Base-by-base conservation (phyloP, 345 rosid genomes). In the Eutrema heterophyllum region DNA sequence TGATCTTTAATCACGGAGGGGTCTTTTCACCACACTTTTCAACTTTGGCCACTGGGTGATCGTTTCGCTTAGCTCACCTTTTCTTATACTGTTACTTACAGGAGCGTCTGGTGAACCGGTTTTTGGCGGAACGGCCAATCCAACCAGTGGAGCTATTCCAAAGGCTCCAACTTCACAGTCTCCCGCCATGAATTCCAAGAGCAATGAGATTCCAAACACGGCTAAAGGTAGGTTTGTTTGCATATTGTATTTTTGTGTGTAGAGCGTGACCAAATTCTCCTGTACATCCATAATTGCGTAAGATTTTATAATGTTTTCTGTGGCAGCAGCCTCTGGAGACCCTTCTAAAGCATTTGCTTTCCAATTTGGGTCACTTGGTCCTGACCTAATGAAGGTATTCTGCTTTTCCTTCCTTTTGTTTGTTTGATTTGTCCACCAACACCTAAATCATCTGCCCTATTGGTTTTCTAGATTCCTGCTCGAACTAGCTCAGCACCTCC, bases 401-500 rank as follows among this genome's bases (percentile, higher is more conserved):
- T 90, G 76, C 51, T 55, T 14, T 48, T 43, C 24, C 14, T 29
- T 67, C 32, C 33, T 50, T 60, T 29, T 58, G 5, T 64, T 38
- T 69, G 18, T 55, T 63, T 72, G 39, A 7, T 56, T 51, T 44
- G n/a, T 67, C 21, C 58, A 46, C 38, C 53, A 67, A 29, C 53
- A 53, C 59, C 53, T 72, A 9, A 67, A 67, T 21, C 38, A 33
- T 56, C 72, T 80, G 1, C 67, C 33, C 56, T 77, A 13, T 35
- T 72, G 43, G 66, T 29, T 53, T 68, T 78, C 21, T 71, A 91
- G 98, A 81, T 91, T 85, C 98, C 97, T 44, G 92, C 98, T 70
- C 90, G 98, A 64, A 94, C 97, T 50, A 88, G 86, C 82, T 96
- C 99, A 48, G 97, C 98, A 59, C 99, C 99, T 74, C 98, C 97